A percentile compares a stretch with the other conserved stretches of the same genome.
phyloP scores from a whole-genome alignment of 2,329 filamentous ascomycete species.

The Talaromyces sp. region DNA sequence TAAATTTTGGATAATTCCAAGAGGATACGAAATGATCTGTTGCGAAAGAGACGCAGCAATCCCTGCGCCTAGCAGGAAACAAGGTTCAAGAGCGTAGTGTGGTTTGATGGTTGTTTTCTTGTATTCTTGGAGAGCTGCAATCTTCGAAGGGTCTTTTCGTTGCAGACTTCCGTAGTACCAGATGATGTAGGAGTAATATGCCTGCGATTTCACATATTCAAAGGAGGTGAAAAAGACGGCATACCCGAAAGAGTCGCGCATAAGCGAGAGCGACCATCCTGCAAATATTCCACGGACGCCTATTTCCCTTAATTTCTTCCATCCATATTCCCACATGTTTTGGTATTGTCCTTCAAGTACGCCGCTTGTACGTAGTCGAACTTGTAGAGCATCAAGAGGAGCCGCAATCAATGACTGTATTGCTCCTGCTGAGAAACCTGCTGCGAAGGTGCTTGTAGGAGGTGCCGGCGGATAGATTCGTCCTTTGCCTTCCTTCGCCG shows the following conservation, averaged over 20 bases:
- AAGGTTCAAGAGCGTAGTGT: slow-evolving; percentile 61
- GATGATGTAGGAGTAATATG: slow-evolving; percentile 60
- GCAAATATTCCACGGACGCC: slow-evolving; percentile 60
- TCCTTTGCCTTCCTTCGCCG: slow-evolving; percentile 55
- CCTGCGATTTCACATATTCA: slow-evolving; percentile 61
- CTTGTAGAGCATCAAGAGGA: slow-evolving; percentile 61
- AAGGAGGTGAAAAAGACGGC: slow-evolving; percentile 62
- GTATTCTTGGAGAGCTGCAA: slow-evolving; percentile 7
- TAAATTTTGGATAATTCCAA: slow-evolving; percentile 57
- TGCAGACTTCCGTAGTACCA: slow-evolving; percentile 52
- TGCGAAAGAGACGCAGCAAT: slow-evolving; percentile 57
- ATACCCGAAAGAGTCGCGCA: slow-evolving; percentile 60
- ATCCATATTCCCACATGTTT: slow-evolving; percentile 62
- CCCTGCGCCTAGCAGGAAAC: slow-evolving; percentile 59
- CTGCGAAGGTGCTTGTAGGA: slow-evolving; percentile 52
- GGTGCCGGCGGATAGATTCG: slow-evolving; percentile 59
- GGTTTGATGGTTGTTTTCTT: slow-evolving; percentile 49
- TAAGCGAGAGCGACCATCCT: slow-evolving; percentile 57
- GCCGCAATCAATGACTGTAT: slow-evolving; percentile 61
- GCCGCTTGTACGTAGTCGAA: slow-evolving; percentile 58
- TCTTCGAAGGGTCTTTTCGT: slow-evolving; percentile 19
- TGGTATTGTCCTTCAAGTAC: slow-evolving; percentile 58
- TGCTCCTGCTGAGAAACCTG: slow-evolving; percentile 57
- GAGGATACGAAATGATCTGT: slow-evolving; percentile 57
- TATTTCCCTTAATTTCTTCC: slow-evolving; percentile 56